These are phyloP conservation scores for Pleurotus pulmonarius DNA, from an alignment of 768 basidiomycete genomes.

Conservation along the genomic window DNA sequence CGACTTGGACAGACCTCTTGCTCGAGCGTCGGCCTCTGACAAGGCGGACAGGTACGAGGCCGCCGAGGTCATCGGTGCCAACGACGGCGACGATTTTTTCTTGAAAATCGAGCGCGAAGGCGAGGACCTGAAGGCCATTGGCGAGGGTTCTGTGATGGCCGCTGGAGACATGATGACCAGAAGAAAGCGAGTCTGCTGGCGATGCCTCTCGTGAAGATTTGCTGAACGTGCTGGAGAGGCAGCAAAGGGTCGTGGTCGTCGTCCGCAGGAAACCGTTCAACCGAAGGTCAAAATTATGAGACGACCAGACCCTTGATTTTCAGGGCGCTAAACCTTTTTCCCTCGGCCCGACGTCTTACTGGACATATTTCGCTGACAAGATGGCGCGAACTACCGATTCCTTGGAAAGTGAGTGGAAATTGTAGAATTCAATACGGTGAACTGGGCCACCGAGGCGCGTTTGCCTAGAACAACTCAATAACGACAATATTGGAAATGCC, in stretches of 20 bases:
- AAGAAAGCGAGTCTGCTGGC: not conserved
- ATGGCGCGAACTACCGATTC: too few relatives aligned
- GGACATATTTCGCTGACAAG: not conserved
- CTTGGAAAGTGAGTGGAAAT: too few relatives aligned
- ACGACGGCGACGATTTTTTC: conserved; percentile 28
- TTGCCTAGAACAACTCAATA: too few relatives aligned
- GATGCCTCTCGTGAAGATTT: not conserved
- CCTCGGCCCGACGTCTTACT: not conserved
- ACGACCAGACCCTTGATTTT: conserved; percentile 1
- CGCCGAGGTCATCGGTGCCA: conserved; percentile 44
- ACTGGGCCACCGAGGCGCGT: too few relatives aligned
- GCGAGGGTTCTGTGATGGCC: conserved; percentile 31
- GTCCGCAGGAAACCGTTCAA: conserved; percentile 3
- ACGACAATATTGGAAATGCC: too few relatives aligned
- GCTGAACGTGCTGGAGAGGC: not conserved
- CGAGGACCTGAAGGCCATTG: conserved; percentile 42
- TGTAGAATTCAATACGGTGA: too few relatives aligned
- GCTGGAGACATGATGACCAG: conserved; percentile 26
- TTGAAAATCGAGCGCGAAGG: conserved; percentile 48
- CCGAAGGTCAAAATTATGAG: not conserved
- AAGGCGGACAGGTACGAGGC: conserved; percentile 60
- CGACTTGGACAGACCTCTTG: conserved; percentile 37
- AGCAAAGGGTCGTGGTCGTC: not conserved
- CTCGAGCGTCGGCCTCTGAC: conserved; percentile 64
- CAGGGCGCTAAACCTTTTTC: too few relatives aligned